phyloP scores from a whole-genome alignment of 179 eudicot species.

The Drosera spatulata region DNA sequence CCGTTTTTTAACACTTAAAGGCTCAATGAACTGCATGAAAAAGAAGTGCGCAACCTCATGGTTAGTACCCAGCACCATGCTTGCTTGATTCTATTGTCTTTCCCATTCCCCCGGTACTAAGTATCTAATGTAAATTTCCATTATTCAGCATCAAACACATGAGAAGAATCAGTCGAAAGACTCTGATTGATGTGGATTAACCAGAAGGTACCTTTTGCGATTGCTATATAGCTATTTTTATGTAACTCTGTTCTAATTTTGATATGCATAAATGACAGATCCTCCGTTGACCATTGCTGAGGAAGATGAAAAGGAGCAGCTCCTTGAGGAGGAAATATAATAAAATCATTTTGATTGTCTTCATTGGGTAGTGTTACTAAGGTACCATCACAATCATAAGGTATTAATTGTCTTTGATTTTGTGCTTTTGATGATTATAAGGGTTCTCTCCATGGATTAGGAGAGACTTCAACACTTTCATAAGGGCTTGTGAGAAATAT shows the following conservation, averaged over 20 bases:
- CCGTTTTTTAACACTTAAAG: constrained; percentile 96
- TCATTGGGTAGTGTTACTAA: too few species aligned
- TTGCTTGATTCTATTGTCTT: background rate
- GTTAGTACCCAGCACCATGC: constrained; percentile 22
- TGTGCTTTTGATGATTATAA: constrained; percentile 19
- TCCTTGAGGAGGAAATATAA: constrained; percentile 61
- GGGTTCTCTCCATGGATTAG: constrained; percentile 95
- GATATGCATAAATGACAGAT: constrained; percentile 54
- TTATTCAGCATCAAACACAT: constrained; percentile 45
- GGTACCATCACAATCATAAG: too few species aligned
- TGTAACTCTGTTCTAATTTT: constrained; percentile 1
- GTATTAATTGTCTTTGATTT: background rate
- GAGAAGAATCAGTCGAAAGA: constrained; percentile 85
- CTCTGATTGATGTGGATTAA: constrained; percentile 83
- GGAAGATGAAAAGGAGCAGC: constrained; percentile 83
- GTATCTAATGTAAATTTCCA: constrained; percentile 2
- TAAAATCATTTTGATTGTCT: too few species aligned
- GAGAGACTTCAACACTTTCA: constrained; percentile 85
- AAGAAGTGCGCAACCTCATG: constrained; percentile 97
- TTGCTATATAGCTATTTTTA: background rate
- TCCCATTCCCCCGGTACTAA: background rate
- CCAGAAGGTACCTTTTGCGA: constrained; percentile 59
- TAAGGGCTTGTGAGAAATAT: constrained; percentile 92
- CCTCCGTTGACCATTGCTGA: constrained; percentile 96
- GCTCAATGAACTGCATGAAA: constrained; percentile 82